Conservation (phyloP, 306 rosid species). For the Canavalia ensiformis region DNA sequence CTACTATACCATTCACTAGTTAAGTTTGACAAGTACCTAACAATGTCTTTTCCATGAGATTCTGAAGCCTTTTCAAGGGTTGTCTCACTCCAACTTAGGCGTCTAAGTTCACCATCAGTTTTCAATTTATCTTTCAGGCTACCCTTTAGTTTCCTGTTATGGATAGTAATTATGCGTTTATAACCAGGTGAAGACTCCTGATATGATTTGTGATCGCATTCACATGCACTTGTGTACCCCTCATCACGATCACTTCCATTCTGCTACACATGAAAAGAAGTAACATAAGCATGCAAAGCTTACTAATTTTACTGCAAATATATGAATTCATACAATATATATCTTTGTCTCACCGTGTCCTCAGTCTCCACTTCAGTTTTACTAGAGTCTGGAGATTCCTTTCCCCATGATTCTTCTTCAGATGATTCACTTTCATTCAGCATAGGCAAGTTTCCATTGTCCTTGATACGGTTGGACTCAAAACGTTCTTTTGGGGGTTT, state of each 20-base stretch:
- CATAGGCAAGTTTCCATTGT: slow-evolving; percentile 25
- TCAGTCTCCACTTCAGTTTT: slow-evolving; percentile 51
- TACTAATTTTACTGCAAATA: slow-evolving; percentile 11
- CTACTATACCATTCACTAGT: neutral
- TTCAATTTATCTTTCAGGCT: slow-evolving; percentile 71
- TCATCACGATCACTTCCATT: slow-evolving; percentile 67
- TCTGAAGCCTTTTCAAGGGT: slow-evolving; percentile 74
- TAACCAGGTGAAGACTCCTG: slow-evolving; percentile 67
- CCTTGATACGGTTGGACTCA: slow-evolving; percentile 50
- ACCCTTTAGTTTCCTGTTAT: slow-evolving; percentile 77
- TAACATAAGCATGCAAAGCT: slow-evolving; percentile 3
- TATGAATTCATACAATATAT: slow-evolving; percentile 8
- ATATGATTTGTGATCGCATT: slow-evolving; percentile 56
- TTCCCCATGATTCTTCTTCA: slow-evolving; percentile 61
- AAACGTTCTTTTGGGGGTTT: slow-evolving; percentile 79
- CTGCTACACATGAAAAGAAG: slow-evolving; percentile 53
- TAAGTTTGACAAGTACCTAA: slow-evolving; percentile 63
- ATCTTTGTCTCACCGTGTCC: slow-evolving; percentile 52
- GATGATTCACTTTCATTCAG: slow-evolving; percentile 67
- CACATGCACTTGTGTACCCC: slow-evolving; percentile 46
- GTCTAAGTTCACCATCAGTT: slow-evolving; percentile 69
- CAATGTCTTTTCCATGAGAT: slow-evolving; percentile 72
- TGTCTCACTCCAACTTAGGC: slow-evolving; percentile 88
- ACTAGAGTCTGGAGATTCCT: slow-evolving; percentile 47
- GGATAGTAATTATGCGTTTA: slow-evolving; percentile 77